These are phyloP conservation scores for Xylariaceae sp. DNA, from an alignment of 2,329 filamentous ascomycete species.

Conservation along the genomic window DNA sequence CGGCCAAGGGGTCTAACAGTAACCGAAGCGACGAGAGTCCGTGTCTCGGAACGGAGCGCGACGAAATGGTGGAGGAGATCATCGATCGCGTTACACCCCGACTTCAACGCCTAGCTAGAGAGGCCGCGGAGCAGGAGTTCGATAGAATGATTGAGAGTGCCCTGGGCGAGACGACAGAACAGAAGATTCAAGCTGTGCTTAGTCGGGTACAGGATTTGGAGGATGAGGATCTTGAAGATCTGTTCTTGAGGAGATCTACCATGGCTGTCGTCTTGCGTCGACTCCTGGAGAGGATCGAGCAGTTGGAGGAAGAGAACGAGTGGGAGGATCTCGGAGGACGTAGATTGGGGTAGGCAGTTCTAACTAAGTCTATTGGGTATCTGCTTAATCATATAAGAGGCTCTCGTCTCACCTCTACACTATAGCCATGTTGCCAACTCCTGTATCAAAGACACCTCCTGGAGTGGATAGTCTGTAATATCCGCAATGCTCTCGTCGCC, in stretches of 20 bases:
- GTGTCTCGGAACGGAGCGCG: neutral
- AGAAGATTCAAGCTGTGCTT: constrained; percentile 8
- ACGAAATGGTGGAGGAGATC: neutral
- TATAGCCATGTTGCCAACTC: too few relatives aligned
- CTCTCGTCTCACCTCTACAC: too few relatives aligned
- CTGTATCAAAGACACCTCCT: too few relatives aligned
- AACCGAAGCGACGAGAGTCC: neutral
- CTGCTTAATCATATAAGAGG: too few relatives aligned
- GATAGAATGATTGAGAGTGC: neutral
- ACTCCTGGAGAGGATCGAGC: constrained; percentile 3
- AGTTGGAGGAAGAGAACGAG: neutral
- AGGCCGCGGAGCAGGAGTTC: constrained; percentile 4
- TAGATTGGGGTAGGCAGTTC: too few relatives aligned
- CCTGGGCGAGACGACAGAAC: constrained; percentile 1
- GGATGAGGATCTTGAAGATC: neutral
- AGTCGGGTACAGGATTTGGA: neutral
- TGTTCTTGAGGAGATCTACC: constrained; percentile 3
- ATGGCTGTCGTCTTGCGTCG: constrained; percentile 3
- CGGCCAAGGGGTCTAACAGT: too few relatives aligned
- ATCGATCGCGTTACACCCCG: neutral
- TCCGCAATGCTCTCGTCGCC: too few relatives aligned
- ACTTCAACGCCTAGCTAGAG: neutral
- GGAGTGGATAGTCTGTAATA: too few relatives aligned
- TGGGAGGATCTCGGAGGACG: constrained; percentile 5
- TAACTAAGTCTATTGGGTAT: too few relatives aligned